Evolutionary conservation across 2,329 filamentous ascomycete genomes (phyloP).

Genomic region (Penicillium sp.): DNA sequence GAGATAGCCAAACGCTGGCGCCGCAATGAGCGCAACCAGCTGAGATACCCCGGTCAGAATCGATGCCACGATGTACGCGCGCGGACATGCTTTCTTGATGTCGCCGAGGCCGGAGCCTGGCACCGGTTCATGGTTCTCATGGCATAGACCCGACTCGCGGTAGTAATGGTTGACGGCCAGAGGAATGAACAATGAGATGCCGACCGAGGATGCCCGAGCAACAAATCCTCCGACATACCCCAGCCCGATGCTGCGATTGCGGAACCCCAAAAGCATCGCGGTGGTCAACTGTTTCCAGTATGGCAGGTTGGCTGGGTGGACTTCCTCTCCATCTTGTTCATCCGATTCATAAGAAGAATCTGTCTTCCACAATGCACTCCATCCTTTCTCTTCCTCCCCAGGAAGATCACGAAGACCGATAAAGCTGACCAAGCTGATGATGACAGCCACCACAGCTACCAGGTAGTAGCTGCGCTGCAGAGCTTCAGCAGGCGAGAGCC

Average conservation of each 20-base stretch:
- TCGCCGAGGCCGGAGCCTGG: conserved; percentile 48
- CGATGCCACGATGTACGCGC: conserved; percentile 83
- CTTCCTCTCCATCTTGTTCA: conserved; percentile 5
- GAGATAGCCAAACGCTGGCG: conserved; percentile 82
- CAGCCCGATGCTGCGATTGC: conserved; percentile 73
- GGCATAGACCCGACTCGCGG: conserved; percentile 75
- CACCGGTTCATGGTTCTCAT: conserved; percentile 39
- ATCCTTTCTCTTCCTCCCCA: conserved; percentile 77
- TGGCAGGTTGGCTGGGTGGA: conserved; percentile 12
- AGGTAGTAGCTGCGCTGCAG: conserved; percentile 85
- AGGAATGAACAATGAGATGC: conserved; percentile 91
- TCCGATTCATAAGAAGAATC: conserved; percentile 2
- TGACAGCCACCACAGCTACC: conserved; percentile 69
- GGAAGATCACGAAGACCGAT: conserved; percentile 67
- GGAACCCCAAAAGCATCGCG: conserved; percentile 68
- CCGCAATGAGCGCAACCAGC: conserved; percentile 76
- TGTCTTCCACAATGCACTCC: conserved; percentile 51
- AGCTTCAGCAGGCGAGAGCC: conserved; percentile 69
- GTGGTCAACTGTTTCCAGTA: conserved; percentile 58
- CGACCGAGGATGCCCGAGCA: conserved; percentile 88
- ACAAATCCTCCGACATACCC: conserved; percentile 95
- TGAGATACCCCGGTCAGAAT: conserved; percentile 88
- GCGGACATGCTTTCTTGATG: conserved; percentile 78
- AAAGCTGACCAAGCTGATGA: conserved; percentile 72
- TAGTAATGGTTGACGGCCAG: conserved; percentile 91